phyloP scores from a whole-genome alignment of 306 rosid genomes.

The Prunus davidiana region DNA sequence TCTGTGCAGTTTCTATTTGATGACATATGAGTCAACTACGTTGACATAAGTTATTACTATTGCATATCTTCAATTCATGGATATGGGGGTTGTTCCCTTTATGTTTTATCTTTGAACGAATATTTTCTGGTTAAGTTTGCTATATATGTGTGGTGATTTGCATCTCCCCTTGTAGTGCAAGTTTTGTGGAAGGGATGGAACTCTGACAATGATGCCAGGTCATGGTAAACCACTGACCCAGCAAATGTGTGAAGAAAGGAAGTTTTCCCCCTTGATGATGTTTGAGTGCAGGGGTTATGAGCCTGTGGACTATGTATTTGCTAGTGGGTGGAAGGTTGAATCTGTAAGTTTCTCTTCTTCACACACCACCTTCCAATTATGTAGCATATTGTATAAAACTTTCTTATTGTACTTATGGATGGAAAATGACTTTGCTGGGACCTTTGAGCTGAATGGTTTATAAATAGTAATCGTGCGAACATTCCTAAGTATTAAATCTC shows the following conservation, averaged over 20 bases:
- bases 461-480: background rate
- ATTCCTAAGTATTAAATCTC: background rate
- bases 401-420: background rate
- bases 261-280: constrained; percentile 63
- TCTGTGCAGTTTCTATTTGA: background rate
- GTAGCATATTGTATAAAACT: background rate
- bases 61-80: background rate
- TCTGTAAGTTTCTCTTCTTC: constrained; percentile 62
- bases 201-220: constrained; percentile 69
- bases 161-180: constrained; percentile 61
- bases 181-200: constrained; percentile 87
- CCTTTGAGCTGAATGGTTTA: background rate
- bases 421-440: background rate
- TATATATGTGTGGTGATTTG: background rate
- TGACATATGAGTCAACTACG: background rate
- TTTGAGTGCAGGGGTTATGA: constrained; percentile 88
- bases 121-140: background rate
- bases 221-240: constrained; percentile 61
- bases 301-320: constrained; percentile 55
- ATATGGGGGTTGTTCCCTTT: background rate
- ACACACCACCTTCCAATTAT: background rate
- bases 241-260: constrained; percentile 54
- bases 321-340: constrained; percentile 72
- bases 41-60: background rate
- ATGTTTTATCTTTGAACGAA: background rate